Evolutionary conservation across 2,329 filamentous ascomycete genomes (phyloP).

Genomic region (Neonectria magnoliae): DNA sequence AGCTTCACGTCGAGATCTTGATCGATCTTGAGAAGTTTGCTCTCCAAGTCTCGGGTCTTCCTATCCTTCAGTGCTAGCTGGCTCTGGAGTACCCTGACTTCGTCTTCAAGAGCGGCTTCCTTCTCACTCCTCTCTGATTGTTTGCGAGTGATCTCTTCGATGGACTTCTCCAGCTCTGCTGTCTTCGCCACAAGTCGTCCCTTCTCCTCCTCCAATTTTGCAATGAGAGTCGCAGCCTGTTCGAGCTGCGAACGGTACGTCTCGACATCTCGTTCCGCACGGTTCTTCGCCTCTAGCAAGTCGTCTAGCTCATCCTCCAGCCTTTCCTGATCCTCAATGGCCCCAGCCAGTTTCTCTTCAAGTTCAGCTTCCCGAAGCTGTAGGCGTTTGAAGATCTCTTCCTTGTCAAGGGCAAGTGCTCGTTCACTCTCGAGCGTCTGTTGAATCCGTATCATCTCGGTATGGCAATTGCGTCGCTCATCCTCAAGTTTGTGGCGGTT

Average conservation of each 20-base stretch:
- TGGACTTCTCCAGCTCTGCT: constrained; percentile 73
- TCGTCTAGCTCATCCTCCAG: constrained; percentile 94
- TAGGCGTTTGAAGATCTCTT: constrained; percentile 98
- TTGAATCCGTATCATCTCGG: constrained; percentile 88
- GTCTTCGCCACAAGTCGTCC: constrained; percentile 75
- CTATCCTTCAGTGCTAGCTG: constrained; percentile 89
- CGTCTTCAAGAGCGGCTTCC: constrained; percentile 80
- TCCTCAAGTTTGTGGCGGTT: constrained; percentile 87
- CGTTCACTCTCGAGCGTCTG: constrained; percentile 96
- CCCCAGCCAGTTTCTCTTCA: constrained; percentile 90
- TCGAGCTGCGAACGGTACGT: constrained; percentile 84
- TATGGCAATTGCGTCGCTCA: constrained; percentile 85
- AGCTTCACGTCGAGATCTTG: constrained; percentile 91
- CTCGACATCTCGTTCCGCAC: constrained; percentile 85
- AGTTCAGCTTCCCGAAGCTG: constrained; percentile 92
- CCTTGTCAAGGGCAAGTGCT: constrained; percentile 95
- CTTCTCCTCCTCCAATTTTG: constrained; percentile 87
- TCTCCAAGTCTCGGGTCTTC: constrained; percentile 88
- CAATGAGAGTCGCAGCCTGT: constrained; percentile 88
- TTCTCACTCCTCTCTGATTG: constrained; percentile 79
- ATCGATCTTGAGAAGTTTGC: constrained; percentile 83
- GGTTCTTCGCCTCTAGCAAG: constrained; percentile 88
- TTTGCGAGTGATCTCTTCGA: constrained; percentile 75
- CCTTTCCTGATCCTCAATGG: constrained; percentile 92
- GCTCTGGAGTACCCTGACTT: constrained; percentile 91